These are phyloP conservation scores for Adansonia rubrostipa DNA, from an alignment of 441 rosid genomes.

Conservation along the genomic window DNA sequence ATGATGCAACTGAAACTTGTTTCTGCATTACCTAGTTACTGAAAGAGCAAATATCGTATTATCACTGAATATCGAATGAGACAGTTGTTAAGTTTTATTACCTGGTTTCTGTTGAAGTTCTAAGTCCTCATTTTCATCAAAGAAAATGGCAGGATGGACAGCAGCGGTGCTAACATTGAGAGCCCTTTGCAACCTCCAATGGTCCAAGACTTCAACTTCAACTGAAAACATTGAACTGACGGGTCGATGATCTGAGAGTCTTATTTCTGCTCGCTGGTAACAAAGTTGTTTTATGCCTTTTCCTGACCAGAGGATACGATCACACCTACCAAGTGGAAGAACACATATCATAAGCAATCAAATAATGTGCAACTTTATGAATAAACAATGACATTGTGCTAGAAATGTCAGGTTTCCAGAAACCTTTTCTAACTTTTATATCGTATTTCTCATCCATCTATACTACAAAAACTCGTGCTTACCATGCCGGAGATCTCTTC, in stretches of 20 bases:
- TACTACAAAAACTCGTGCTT: conserved; percentile 24
- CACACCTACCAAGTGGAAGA: conserved; percentile 61
- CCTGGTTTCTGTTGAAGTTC: conserved; percentile 35
- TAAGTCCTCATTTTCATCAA: conserved; percentile 36
- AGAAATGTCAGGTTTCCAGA: conserved; percentile 15
- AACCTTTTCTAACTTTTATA: neutral
- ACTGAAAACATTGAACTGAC: conserved; percentile 75
- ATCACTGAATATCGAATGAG: neutral
- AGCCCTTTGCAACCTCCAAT: conserved; percentile 78
- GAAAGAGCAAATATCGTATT: neutral
- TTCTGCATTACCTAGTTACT: neutral
- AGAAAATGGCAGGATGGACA: conserved; percentile 69
- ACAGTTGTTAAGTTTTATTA: conserved; percentile 22
- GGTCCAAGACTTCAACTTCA: conserved; percentile 85
- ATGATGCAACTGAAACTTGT: neutral
- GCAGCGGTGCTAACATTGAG: conserved; percentile 72
- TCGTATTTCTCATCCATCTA: neutral
- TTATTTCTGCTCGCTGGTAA: conserved; percentile 68
- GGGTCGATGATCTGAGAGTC: conserved; percentile 91
- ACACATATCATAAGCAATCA: neutral
- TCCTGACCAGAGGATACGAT: conserved; percentile 90
- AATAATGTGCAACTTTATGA: neutral
- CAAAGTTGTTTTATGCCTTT: conserved; percentile 79
- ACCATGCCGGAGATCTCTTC: conserved; percentile 99
- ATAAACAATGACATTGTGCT: neutral